Base-by-base conservation (phyloP, 1,284 basidiomycete species). In the Tylopilus sp. region DNA sequence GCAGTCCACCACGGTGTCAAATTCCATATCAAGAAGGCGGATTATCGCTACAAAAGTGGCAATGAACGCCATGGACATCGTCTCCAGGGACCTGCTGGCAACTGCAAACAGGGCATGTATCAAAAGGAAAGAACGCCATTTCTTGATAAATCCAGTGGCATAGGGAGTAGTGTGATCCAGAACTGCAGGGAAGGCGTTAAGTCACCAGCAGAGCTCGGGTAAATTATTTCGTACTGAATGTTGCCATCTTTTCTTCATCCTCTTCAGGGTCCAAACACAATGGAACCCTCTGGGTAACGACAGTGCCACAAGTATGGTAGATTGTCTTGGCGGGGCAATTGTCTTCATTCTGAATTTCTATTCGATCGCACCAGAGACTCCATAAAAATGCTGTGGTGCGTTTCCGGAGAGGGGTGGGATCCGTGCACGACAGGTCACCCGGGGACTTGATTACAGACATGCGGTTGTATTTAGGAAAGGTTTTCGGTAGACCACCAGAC, bases 21-120 rank as follows among this genome's bases (percentile, higher is more conserved):
- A 61, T 18, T 55, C 51, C 21, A 39, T 38, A 15, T 60, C 60
- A 13, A 62, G 11, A 19, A 49, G 41, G 8, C 46, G 49, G 12
- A 60, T 50, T 42, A 60, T 41, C 16, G 57, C 52, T 29, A 59
- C 33, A 15, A 61, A 48, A 0, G 43, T 44, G 19, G 33, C 44
- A 11, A 48, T 35, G 36, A 60, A 62, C 3, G 30, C 18, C 25
- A 41, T 33, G 6, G 3, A 5, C 16, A 59, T 53, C 5, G 41
- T 30, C 30, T 49, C 43, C 9, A 62, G 40, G 10, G 47, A 41
- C 34, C 19, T 42, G 42, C 51, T 50, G 7, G 40, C 16, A 10
- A 65, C 9, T 12, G 52, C 47, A 39, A 61, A 63, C 12, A 63
- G 19, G 1, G 43, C 61, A 12, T 61, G 62, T 8, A 59, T 51